These are phyloP conservation scores for Peronospora destructor DNA, from an alignment of 352 stramenopile genomes.

Conservation along the genomic window DNA sequence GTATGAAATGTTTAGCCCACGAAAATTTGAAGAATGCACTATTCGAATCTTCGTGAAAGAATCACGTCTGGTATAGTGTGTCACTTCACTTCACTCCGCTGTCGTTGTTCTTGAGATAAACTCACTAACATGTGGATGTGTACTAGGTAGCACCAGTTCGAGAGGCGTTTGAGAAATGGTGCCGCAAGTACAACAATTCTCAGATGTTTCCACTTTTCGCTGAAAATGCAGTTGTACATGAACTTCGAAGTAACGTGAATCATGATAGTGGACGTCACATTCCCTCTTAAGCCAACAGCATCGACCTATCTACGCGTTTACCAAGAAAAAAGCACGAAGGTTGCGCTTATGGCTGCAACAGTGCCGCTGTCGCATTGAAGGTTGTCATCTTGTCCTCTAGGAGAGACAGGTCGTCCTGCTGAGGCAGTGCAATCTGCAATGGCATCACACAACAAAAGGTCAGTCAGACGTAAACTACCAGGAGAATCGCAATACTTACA, in stretches of 20 bases:
- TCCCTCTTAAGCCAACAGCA: constrained; percentile 14
- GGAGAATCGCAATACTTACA: constrained; percentile 47
- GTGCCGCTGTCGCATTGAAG: constrained; percentile 33
- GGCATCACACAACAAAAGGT: constrained; percentile 5
- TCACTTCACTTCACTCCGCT: constrained; percentile 11
- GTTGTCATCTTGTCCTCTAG: constrained; percentile 66
- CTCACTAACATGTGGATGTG: not conserved
- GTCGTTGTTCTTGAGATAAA: not conserved
- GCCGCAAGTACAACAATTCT: constrained; percentile 44
- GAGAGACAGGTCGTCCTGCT: constrained; percentile 53
- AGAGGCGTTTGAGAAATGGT: constrained; percentile 51
- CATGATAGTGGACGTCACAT: constrained; percentile 20
- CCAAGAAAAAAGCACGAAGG: constrained; percentile 4
- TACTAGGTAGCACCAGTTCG: constrained; percentile 36
- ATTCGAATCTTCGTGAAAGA: constrained; percentile 75
- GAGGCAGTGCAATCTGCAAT: constrained; percentile 53
- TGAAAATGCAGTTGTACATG: not conserved
- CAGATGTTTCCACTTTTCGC: constrained; percentile 27
- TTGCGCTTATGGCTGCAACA: constrained; percentile 37
- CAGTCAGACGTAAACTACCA: constrained; percentile 1
- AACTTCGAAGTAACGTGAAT: constrained; percentile 2
- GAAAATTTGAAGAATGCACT: constrained; percentile 56
- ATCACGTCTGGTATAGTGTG: constrained; percentile 32
- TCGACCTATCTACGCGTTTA: constrained; percentile 16
- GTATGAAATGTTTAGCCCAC: constrained; percentile 64